Evolutionary conservation across 129 eudicot species (phyloP).

Genomic region (Cynara cardunculus): DNA sequence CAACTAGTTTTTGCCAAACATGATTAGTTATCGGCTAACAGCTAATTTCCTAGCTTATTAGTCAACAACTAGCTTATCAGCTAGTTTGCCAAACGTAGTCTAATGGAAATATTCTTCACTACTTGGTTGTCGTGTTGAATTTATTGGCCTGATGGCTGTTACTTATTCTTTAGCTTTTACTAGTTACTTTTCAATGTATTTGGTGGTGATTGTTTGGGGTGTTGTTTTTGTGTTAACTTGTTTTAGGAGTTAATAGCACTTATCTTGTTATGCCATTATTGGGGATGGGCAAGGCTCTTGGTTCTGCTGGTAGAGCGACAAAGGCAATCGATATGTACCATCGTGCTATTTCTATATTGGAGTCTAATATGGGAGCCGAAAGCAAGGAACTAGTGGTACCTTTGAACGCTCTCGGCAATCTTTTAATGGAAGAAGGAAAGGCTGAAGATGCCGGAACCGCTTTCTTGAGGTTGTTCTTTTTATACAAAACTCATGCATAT

Average conservation of each 20-base stretch:
- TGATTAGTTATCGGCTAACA: too few species aligned
- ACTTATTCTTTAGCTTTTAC: neutral
- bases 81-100: too few species aligned
- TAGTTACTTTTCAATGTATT: neutral
- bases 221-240: slow-evolving; percentile 1
- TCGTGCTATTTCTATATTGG: slow-evolving; percentile 49
- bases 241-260: slow-evolving; percentile 48
- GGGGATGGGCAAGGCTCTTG: slow-evolving; percentile 76
- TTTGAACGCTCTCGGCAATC: slow-evolving; percentile 64
- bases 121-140: too few species aligned
- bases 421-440: slow-evolving; percentile 58
- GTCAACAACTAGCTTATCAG: too few species aligned
- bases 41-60: too few species aligned
- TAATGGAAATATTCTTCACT: too few species aligned
- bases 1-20: too few species aligned
- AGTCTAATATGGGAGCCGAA: slow-evolving; percentile 49
- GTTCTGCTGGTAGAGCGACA: slow-evolving; percentile 45
- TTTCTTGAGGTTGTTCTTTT: slow-evolving; percentile 52
- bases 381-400: slow-evolving; percentile 65
- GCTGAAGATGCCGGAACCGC: slow-evolving; percentile 59
- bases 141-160: neutral
- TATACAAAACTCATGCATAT: neutral
- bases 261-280: slow-evolving; percentile 65
- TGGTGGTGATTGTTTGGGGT: neutral
- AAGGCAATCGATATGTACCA: slow-evolving; percentile 66